Base-by-base conservation (phyloP, 495 filamentous ascomycete genomes). In the Aspergillus hancockii region DNA sequence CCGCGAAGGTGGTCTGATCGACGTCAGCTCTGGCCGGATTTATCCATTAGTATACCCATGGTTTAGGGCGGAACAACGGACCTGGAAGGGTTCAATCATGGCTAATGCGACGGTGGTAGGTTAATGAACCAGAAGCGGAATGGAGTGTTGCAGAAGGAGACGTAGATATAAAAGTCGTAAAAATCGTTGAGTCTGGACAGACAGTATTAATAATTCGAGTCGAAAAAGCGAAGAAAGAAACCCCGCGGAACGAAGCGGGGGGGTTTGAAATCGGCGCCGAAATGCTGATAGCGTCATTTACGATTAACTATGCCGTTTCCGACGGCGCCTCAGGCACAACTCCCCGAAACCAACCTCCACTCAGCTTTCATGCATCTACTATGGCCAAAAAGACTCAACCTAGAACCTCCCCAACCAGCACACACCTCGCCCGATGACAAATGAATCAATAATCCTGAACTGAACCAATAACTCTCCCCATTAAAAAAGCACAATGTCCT, bases 1-100 rank as follows among this genome's bases (percentile, higher is more conserved):
- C 94, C 59, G 93, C 90, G 68, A 98, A 97, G 59, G 92, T 88
- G 41, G 92, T 96, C 90, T 97, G 59, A 47, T 22, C 23, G 43
- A 49, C 21, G 10, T 54, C 32, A 54, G 51, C 14, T 6, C 38
- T 41, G 32, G 32, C 13, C 13, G 25, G n/a, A 55, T 30, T 30
- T 25, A 32, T 55, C 16, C 19, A 28, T 10, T 28, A 8, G 9
- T 45, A 4, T 41, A 45, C 32, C 8, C 14, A 41, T 14, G 38
- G 38, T 12, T 16, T 36, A 36, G 38, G 21, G 23, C 22, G 23
- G 52, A 38, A 31, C 16, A 23, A 63, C 78, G 49, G 50, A 82
- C 82, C 76, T 85, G 75, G 67, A 87, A 87, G 49, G 84, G 77
- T 54, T 85, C 75, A 62, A 84, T 83, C 82, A 83, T 85, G 62